phyloP scores from a whole-genome alignment of 768 basidiomycete genomes.

The Hygrophorus pudorinus region DNA sequence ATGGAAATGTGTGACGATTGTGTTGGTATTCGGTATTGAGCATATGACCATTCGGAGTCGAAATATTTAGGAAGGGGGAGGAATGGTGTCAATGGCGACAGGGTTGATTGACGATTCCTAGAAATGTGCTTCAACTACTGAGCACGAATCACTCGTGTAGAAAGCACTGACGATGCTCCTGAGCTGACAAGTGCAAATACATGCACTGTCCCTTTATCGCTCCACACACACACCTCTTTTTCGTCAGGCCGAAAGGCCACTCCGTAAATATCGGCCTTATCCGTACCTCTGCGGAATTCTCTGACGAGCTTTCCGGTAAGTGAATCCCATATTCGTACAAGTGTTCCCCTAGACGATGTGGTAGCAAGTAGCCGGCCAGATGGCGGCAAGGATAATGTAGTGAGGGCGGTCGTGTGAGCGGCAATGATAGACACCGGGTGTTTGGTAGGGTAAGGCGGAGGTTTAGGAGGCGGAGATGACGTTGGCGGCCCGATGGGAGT shows the following conservation, averaged over 20 bases:
- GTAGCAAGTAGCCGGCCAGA: constrained; percentile 79
- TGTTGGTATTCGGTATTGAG: constrained; percentile 81
- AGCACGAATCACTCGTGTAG: not conserved
- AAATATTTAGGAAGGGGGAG: constrained; percentile 85
- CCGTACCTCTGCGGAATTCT: constrained; percentile 78
- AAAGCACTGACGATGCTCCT: constrained; percentile 49
- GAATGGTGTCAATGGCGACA: constrained; percentile 72
- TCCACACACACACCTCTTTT: constrained; percentile 82
- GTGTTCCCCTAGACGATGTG: constrained; percentile 72
- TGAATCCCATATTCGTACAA: constrained; percentile 83
- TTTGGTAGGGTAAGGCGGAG: constrained; percentile 46
- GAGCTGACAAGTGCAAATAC: constrained; percentile 68
- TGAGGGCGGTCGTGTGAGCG: constrained; percentile 73
- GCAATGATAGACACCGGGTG: constrained; percentile 73
- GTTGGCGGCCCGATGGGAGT: constrained; percentile 46
- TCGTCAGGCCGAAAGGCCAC: constrained; percentile 84
- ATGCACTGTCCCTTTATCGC: constrained; percentile 92
- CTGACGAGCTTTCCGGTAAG: constrained; percentile 59
- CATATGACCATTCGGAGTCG: constrained; percentile 94
- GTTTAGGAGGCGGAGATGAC: constrained; percentile 39
- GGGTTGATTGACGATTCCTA: constrained; percentile 78
- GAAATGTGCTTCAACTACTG: not conserved
- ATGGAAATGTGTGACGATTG: constrained; percentile 78
- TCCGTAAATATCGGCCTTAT: constrained; percentile 87
- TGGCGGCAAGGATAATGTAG: constrained; percentile 65